Evolutionary conservation across 2,329 filamentous ascomycete genomes (phyloP).

Genomic region (Zasmidium citrigriseum): DNA sequence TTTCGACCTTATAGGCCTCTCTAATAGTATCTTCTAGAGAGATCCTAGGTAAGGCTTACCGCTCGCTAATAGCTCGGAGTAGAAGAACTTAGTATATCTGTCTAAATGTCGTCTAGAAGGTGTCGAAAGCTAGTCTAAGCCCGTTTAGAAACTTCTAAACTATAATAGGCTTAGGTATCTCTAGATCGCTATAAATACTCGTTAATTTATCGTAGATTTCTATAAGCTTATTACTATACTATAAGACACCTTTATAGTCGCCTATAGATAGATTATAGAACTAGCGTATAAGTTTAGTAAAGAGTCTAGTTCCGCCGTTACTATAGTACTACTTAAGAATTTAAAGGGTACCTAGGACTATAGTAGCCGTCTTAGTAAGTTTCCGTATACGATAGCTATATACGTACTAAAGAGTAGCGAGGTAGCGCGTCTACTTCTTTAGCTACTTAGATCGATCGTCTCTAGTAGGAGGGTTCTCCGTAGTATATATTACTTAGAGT

Average conservation of each 20-base stretch:
- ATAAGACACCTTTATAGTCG: background rate
- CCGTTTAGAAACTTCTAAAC: background rate
- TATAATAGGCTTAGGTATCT: background rate
- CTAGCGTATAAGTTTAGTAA: background rate
- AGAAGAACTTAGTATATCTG: background rate
- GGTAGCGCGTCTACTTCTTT: background rate
- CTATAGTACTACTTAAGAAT: background rate
- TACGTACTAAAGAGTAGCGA: background rate
- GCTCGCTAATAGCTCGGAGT: background rate
- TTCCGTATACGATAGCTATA: background rate
- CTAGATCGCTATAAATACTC: background rate
- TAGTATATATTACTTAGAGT: background rate
- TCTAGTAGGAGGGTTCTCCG: too few species aligned
- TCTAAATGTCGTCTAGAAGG: background rate
- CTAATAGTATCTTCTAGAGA: background rate
- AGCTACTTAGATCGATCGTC: background rate
- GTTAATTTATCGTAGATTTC: background rate
- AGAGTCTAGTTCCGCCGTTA: background rate
- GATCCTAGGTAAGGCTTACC: background rate
- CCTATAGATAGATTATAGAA: background rate
- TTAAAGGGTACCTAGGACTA: background rate
- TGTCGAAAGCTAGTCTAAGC: background rate
- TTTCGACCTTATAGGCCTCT: background rate
- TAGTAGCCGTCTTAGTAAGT: background rate
- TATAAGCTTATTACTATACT: background rate